Evolutionary conservation across 495 filamentous ascomycete species (phyloP), one percentile per base, ranked within the genome.

Genomic region (Staphylotrichum longicolle): DNA sequence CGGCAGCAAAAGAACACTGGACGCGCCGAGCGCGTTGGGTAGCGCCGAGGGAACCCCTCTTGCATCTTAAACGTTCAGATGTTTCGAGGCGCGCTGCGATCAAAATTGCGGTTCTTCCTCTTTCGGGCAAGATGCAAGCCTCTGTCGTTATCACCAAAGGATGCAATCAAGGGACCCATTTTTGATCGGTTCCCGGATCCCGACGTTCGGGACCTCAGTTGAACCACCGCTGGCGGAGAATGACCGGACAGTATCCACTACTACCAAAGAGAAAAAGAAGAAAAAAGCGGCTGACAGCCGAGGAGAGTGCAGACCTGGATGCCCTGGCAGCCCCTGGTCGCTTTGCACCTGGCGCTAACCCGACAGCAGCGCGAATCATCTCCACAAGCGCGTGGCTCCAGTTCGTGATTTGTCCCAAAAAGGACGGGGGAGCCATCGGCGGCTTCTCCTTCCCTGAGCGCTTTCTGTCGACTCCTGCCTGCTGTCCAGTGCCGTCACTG

Each of bases 1-100:
- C 20, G 20, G 20, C 20, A 27, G 20, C 20, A 27, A 27, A 27
- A 27, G 20, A 27, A 27, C 20, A 27, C 20, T 27, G 20, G 20
- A 27, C 40, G 93, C 37, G 37, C 37, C 37, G 37, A 39, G 37
- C 37, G 37, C 2, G 37, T 39, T 39, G 37, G 37, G 5, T 39
- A 6, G 37, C 37, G 37, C 37, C 10, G 37, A 39, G 37, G 6
- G 6, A 10, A 10, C 37, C 37, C 37, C 10, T 10, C 41, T 14
- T 44, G 9, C 4, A 12, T 5, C 8, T 12, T 44, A 5, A 44
- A 14, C 41, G 41, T 14, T 14, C 9, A 10, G 4, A 14, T 14
- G 54, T 40, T 7, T 37, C 14, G n/a, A 35, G n/a, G 49, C 42
- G 39, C 11, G 11, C 32, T 37, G 50, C 50, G 3, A 35, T 11